Evolutionary conservation across 352 stramenopile genomes (phyloP), one percentile per base, ranked within the genome.

Genomic region (Globisporangium apiculatum): DNA sequence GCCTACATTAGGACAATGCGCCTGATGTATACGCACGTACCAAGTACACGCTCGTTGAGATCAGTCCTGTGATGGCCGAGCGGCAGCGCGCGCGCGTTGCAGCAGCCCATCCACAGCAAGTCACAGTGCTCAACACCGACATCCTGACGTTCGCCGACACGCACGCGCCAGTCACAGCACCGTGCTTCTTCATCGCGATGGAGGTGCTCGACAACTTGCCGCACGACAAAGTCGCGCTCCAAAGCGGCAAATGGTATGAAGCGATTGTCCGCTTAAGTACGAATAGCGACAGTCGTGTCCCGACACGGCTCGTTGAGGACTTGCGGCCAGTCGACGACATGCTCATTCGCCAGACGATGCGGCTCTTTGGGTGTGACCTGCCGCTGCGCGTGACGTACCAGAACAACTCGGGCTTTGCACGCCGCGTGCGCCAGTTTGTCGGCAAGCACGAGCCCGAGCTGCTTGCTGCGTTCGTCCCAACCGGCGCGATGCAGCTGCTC

Each of bases 201-300:
- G 89, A 97, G 55, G 86, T 97, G 54, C 74, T 97, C 7, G 89
- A 97, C 70, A 97, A 97, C 64, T 60, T 97, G 38, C 89, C 87
- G 42, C 89, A 97, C 58, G 89, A 97, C 75, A 97, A 97, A 64
- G 80, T 96, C 11, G 58, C 65, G 40, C 64, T 90, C n/a, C 58
- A 71, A n/a, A 74, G 78, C 48, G 81, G 81, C 67, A 84, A 89
- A 62, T 94, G 83, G 83, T 77, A 70, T 64, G 81, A 94, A 63
- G 88, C 81, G 6, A 53, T 86, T 24, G 71, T 94, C 24, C 71
- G 74, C 42, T 65, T 73, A 14, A 48, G 57, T n/a, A 42, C 51
- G 1, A 45, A 66, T 14, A 51, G 6, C 12, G 14, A 11, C n/a
- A 37, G 42, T 12, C 48, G 38, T 7, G 14, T 50, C 35, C 58